Evolutionary conservation across 805 yeast species (phyloP), one percentile per base, ranked within the genome.

Genomic region (Schwanniomyces polymorphus): DNA sequence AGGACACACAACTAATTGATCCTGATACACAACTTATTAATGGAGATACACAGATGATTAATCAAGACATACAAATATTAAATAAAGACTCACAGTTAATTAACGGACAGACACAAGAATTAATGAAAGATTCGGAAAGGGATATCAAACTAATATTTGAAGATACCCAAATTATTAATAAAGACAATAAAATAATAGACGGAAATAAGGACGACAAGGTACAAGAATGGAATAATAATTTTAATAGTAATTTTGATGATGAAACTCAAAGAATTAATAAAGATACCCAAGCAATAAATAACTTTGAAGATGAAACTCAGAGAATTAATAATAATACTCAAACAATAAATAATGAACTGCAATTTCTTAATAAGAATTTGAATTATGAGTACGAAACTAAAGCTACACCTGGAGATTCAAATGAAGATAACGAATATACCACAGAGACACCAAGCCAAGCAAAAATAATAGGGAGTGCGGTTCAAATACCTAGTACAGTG

Each of bases 401-500:
- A 31, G 2, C 17, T 9, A 17, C 7, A 14, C 7, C 21, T 9
- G n/a, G 5, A 31, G 28, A 34, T 21, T 37, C 38, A 26, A 33
- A 35, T 16, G 27, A 11, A 4, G 9, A 25, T 25, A 43, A 21
- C 7, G 16, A 34, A 14, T 23, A 37, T 23, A 26, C 26, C 5
- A 37, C 31, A 8, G 39, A 29, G 18, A 12, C 27, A 2, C 38
- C 35, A 9, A 33, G 26, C 1, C 17, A 27, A 11, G 37, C 35
- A 4, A 26, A 42, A 8, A 31, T 16, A 16, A 40, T 17, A 17
- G 12, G 40, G 11, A 49, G 44, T 37, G 44, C 45, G 2, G 49
- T 59, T 2, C 59, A 58, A 44, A 60, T 58, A 12, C 63, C 64
- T 9, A 56, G 55, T 18, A 59, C 64, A 1, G 52, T 48, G 2